Percentiles rank a stretch among this genome's conserved stretches.
Conservation (phyloP, 352 stramenopile genomes). For the Peronosclerospora sorghi region DNA sequence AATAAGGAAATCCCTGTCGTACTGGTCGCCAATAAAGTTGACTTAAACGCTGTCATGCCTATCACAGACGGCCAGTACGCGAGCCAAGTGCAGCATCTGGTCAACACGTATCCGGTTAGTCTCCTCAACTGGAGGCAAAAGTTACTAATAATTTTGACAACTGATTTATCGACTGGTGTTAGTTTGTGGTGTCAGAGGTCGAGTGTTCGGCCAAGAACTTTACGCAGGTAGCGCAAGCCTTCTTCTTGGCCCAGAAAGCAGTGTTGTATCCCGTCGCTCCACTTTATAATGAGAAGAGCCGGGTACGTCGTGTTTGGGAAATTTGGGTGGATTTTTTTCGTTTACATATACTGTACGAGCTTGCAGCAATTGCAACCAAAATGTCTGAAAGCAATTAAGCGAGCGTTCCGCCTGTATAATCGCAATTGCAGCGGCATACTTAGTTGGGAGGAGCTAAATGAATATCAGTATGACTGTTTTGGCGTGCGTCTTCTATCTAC, state of each 20-base stretch:
- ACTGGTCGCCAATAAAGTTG: slow-evolving; percentile 83
- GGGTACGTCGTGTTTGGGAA: slow-evolving; percentile 21
- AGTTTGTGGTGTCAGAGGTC: slow-evolving; percentile 76
- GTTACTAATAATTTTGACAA: not conserved
- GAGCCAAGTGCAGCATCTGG: slow-evolving; percentile 59
- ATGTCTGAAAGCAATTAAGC: slow-evolving; percentile 77
- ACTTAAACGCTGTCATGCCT: slow-evolving; percentile 62
- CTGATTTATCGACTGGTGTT: not conserved
- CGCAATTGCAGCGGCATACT: slow-evolving; percentile 69
- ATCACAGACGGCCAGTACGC: slow-evolving; percentile 48
- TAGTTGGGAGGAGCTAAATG: slow-evolving; percentile 78
- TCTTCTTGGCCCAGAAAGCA: slow-evolving; percentile 82
- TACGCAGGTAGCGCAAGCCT: slow-evolving; percentile 79
- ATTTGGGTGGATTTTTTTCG: not conserved
- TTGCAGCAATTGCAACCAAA: slow-evolving; percentile 64
- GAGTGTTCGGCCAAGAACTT: slow-evolving; percentile 85
- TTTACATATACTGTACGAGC: not conserved
- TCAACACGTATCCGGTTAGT: slow-evolving; percentile 59
- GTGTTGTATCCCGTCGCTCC: slow-evolving; percentile 83
- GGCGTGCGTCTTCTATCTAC: slow-evolving; percentile 61
- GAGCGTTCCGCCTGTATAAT: slow-evolving; percentile 82
- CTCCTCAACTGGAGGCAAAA: not conserved
- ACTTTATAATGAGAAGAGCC: slow-evolving; percentile 81
- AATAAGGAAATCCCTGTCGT: slow-evolving; percentile 83
- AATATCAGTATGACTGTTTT: slow-evolving; percentile 85